Evolutionary conservation across 805 yeast species (phyloP), one percentile per base, ranked within the genome.

Genomic region (Jamesozyma hellenica): DNA sequence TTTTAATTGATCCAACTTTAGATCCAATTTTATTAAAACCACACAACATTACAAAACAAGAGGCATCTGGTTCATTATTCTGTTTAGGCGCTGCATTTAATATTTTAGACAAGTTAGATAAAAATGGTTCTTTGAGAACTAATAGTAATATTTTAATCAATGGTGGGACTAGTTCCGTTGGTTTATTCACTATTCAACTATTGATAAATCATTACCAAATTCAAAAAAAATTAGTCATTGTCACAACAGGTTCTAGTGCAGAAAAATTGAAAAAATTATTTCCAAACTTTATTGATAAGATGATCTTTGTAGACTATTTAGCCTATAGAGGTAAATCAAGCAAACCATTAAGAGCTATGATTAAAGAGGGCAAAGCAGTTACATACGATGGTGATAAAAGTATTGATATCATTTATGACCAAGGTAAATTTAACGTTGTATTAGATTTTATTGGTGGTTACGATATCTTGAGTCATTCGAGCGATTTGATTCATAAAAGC

Each of bases 81-180:
- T 75, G 77, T 17, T 71, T 74, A 45, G 77, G 79, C 14, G 70
- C 92, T 3, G 88, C 94, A 0, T 69, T 57, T 45, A 66, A 64
- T 36, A 52, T 73, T 40, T 58, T 76, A 26, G 56, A 60, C 40
- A 48, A 42, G 28, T 34, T 60, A 31, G 38, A 52, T 45, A 36
- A 45, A 45, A 51, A 44, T 43, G 51, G 36, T 32, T 41, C 49
- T 47, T 21, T 61, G 47, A 66, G 65, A 29, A 59, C 62, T 4
- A 64, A 65, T 9, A 60, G 75, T 1, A 71, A 70, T 41, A 72
- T 84, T 3, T 64, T 83, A 34, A 65, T 86, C 32, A 67, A 82
- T 44, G 95, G 95, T 39, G 94, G 82, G 14, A 77, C 84, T 2
- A 74, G 94, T 1, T 66, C 78, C n/a, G 83, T 82, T 9, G 94